Evolutionary conservation across 202 grass and related monocot genomes (phyloP).

Genomic region (Schoenoplectus tabernaemontani): DNA sequence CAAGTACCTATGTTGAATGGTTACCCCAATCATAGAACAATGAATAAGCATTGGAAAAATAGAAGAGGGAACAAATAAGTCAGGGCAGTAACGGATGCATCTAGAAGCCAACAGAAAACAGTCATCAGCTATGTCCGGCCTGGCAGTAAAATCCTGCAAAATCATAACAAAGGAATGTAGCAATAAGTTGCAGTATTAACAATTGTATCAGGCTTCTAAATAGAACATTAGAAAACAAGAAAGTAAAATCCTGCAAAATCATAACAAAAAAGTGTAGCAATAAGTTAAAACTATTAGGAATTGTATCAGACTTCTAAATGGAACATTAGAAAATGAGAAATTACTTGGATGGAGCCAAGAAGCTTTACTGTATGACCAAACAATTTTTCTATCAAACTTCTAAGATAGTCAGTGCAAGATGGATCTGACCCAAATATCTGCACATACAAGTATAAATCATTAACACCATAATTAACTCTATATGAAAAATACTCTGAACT

Average conservation of each 20-base stretch:
- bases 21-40: constrained; percentile 84
- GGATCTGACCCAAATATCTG: constrained; percentile 97
- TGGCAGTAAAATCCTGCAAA: constrained; percentile 91
- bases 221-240: no score
- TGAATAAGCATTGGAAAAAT: constrained; percentile 76
- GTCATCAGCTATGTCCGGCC: constrained; percentile 98
- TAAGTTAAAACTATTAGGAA: constrained; percentile 1
- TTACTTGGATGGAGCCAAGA: constrained; percentile 81
- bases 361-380: constrained; percentile 76
- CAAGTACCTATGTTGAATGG: constrained; percentile 89
- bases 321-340: constrained; percentile 17
- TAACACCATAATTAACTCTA: background rate
- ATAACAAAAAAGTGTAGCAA: constrained; percentile 17
- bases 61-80: constrained; percentile 74
- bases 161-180: constrained; percentile 8
- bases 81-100: constrained; percentile 90
- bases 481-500: background rate
- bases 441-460: constrained; percentile 33
- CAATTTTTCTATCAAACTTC: constrained; percentile 75
- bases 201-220: background rate
- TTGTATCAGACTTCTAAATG: background rate
- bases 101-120: constrained; percentile 92
- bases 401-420: constrained; percentile 63
- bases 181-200: constrained; percentile 6
- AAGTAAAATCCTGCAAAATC: constrained; percentile 82